Evolutionary conservation across 73 alveolate genomes (phyloP).

Genomic region (Paramecium primaurelia): DNA sequence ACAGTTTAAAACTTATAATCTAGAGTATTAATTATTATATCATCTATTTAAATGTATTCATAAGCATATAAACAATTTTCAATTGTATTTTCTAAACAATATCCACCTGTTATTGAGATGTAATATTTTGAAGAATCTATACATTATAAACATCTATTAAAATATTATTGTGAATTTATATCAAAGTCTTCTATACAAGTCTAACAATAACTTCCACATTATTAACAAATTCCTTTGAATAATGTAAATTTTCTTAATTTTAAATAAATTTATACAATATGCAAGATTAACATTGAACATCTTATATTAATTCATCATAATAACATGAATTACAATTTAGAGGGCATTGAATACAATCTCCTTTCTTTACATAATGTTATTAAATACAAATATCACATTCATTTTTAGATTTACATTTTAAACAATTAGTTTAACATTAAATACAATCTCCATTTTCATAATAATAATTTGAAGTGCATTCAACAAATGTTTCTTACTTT

Average conservation of each 20-base stretch:
- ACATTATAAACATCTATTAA: not conserved
- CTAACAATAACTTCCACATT: not conserved
- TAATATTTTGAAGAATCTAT: not conserved
- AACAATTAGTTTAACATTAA: not conserved
- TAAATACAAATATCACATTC: not conserved
- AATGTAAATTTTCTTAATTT: not conserved
- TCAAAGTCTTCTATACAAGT: not conserved
- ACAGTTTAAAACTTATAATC: not conserved
- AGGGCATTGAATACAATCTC: not conserved
- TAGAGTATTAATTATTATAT: not conserved
- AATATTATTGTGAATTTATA: not conserved
- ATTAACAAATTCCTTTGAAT: not conserved
- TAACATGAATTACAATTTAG: not conserved
- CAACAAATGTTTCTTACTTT: not conserved
- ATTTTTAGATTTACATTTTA: not conserved
- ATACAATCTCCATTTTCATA: not conserved
- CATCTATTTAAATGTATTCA: not conserved
- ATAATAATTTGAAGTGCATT: not conserved
- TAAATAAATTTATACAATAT: not conserved
- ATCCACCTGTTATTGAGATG: not conserved
- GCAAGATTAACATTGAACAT: not conserved
- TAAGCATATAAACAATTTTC: not conserved
- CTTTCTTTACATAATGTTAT: not conserved
- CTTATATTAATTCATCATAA: not conserved
- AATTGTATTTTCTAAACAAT: not conserved